Evolutionary conservation across 1,139 yeast species (phyloP).

Genomic region (Cylindricascospora bacillispora): DNA sequence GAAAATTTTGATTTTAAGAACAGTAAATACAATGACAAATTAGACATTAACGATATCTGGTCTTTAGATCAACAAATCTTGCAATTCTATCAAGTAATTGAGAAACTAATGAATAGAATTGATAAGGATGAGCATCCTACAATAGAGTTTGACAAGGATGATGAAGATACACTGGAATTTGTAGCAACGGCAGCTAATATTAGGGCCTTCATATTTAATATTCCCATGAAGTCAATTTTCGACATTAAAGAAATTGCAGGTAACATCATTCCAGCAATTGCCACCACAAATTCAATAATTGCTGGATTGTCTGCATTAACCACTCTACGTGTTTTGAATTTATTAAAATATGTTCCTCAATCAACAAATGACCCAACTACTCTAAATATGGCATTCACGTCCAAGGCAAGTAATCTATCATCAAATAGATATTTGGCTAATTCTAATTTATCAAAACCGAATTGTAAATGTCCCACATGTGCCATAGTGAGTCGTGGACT

Average conservation of each 20-base stretch:
- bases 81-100: constrained; percentile 42
- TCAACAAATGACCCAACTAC: constrained; percentile 11
- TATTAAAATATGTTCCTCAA: constrained; percentile 16
- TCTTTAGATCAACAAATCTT: constrained; percentile 47
- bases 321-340: constrained; percentile 42
- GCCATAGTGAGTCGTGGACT: constrained; percentile 43
- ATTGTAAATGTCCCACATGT: constrained; percentile 61
- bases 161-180: constrained; percentile 76
- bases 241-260: constrained; percentile 94
- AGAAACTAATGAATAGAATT: constrained; percentile 39
- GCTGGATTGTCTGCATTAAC: constrained; percentile 79
- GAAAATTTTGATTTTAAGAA: constrained; percentile 12
- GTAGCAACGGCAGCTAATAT: constrained; percentile 83
- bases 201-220: constrained; percentile 60
- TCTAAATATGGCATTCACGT: constrained; percentile 46
- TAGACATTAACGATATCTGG: constrained; percentile 35
- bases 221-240: constrained; percentile 65
- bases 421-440: constrained; percentile 46
- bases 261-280: constrained; percentile 95
- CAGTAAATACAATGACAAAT: constrained; percentile 4
- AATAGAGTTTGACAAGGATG: constrained; percentile 85
- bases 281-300: constrained; percentile 91
- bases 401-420: constrained; percentile 44
- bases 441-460: constrained; percentile 49
- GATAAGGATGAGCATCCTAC: constrained; percentile 27